Evolutionary conservation across 306 rosid genomes (phyloP), one percentile per base, ranked within the genome.

Genomic region (Sicyos edulis): DNA sequence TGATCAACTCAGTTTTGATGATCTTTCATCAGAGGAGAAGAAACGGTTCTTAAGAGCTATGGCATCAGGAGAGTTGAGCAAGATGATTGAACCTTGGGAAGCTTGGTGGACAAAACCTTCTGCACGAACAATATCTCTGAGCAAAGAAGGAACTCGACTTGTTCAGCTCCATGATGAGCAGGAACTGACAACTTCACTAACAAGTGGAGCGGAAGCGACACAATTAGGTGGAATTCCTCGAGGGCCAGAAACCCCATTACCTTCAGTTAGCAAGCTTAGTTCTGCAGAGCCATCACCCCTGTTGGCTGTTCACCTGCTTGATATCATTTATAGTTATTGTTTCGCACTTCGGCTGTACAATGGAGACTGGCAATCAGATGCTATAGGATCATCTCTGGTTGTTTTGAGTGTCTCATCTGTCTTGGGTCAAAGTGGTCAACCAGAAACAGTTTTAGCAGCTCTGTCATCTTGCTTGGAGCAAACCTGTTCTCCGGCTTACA

Each of bases 31-130:
- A 49, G 93, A 85, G 84, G 97, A 88, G 72, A 93, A 90, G 88
- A 90, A 88, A 66, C 88, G 11, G 44, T 90, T 88, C 78, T 88
- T 82, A 63, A 86, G 96, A 82, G 98, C 98, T 19, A 71, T 90
- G 81, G 92, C 88, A 63, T 83, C 82, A 20, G 98, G 98, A 44
- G 97, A 88, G 79, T 68, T 93, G 73, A 90, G 96, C 86, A 93
- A 83, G 86, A 83, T 93, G 96, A 78, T 93, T 70, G 74, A 87
- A 71, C 98, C 98, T 74, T 93, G 96, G 96, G 98, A 93, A 75
- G 96, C 97, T 5, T 93, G 98, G 98, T 92, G 98, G 98, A 74
- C 75, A 62, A 84, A 82, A 77, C 90, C 80, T 71, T 88, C 96
- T 69, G 96, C 96, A 19, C 80, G 80, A 78, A 75, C 75, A 44